Percentiles rank a stretch among this genome's conserved stretches.
Conservation (phyloP, 371 early-diverging fungal species). For the Mortierella sp. region DNA sequence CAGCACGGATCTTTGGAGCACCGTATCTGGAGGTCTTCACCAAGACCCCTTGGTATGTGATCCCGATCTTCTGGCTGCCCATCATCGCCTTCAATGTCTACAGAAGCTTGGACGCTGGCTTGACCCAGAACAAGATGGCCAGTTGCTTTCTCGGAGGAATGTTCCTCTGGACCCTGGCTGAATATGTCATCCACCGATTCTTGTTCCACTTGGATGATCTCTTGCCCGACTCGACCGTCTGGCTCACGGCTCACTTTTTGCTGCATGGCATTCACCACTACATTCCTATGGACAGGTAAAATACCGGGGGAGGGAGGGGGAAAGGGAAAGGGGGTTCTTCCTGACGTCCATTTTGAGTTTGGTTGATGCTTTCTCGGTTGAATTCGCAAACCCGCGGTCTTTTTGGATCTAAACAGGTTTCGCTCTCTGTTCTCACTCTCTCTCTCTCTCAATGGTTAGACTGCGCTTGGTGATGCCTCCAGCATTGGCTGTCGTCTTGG, state of each 20-base stretch:
- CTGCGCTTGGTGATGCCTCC: constrained; percentile 97
- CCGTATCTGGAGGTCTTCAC: constrained; percentile 83
- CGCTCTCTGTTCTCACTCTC: background rate
- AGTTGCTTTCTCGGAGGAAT: constrained; percentile 72
- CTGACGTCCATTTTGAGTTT: background rate
- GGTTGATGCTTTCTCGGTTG: too few relatives aligned
- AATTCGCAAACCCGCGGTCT: too few relatives aligned
- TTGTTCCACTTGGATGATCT: constrained; percentile 91
- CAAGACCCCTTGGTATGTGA: constrained; percentile 91
- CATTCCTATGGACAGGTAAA: constrained; percentile 95
- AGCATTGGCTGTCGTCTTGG: constrained; percentile 76
- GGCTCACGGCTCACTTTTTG: constrained; percentile 83
- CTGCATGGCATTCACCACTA: constrained; percentile 98
- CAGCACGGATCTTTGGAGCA: constrained; percentile 86
- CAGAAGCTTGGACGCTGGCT: constrained; percentile 18
- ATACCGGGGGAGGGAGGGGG: too few relatives aligned
- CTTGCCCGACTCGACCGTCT: constrained; percentile 84
- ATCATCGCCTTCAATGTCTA: constrained; percentile 28
- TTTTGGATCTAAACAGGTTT: background rate
- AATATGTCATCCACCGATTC: constrained; percentile 92
- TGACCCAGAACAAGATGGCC: constrained; percentile 13
- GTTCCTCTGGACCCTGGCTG: constrained; percentile 82
- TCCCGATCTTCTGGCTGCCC: constrained; percentile 90
- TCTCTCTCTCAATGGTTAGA: constrained; percentile 52
- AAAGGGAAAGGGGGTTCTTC: too few relatives aligned